Evolutionary conservation across 1,284 basidiomycete genomes (phyloP).

Genomic region (Anthracocystis panici-leucophaei): DNA sequence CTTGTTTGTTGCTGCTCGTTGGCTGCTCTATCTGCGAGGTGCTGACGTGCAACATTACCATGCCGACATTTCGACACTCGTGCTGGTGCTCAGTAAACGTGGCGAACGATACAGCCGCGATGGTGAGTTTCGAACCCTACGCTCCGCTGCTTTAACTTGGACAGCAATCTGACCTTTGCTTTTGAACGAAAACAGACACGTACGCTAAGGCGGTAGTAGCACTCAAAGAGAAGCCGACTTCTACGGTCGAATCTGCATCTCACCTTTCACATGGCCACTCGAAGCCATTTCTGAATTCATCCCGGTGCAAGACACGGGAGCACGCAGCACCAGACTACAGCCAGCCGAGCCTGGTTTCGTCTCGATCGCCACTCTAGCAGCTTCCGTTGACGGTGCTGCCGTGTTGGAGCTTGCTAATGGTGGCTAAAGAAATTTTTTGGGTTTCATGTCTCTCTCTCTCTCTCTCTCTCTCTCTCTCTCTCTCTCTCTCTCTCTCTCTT

Average conservation of each 20-base stretch:
- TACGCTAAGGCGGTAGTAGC: slow-evolving; percentile 28
- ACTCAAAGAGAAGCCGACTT: slow-evolving; percentile 22
- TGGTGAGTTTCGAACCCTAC: slow-evolving; percentile 14
- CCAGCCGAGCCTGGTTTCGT: slow-evolving; percentile 6
- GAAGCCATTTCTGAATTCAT: slow-evolving; percentile 32
- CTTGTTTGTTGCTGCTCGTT: slow-evolving; percentile 29
- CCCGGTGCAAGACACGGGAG: slow-evolving; percentile 1
- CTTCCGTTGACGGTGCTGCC: slow-evolving; percentile 15
- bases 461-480: not conserved
- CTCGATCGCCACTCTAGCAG: slow-evolving; percentile 26
- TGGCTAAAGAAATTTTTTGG: not conserved
- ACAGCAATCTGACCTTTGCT: not conserved
- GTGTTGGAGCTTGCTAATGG: slow-evolving; percentile 11
- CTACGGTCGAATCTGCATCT: slow-evolving; percentile 34
- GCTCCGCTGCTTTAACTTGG: not conserved
- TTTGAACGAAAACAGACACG: slow-evolving; percentile 6
- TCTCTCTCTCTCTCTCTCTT: not conserved
- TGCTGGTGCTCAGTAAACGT: slow-evolving; percentile 13
- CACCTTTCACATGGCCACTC: slow-evolving; percentile 38
- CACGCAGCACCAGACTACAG: not conserved
- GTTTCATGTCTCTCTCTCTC: not conserved
- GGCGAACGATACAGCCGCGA: slow-evolving; percentile 17
- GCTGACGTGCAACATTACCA: slow-evolving; percentile 14
- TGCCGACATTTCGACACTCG: slow-evolving; percentile 23
- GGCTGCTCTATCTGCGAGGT: slow-evolving; percentile 28